Percentiles rank a stretch among this genome's conserved stretches.
Evolutionary conservation across 805 yeast species (phyloP).

Genomic region (Ascoidea rubescens): DNA sequence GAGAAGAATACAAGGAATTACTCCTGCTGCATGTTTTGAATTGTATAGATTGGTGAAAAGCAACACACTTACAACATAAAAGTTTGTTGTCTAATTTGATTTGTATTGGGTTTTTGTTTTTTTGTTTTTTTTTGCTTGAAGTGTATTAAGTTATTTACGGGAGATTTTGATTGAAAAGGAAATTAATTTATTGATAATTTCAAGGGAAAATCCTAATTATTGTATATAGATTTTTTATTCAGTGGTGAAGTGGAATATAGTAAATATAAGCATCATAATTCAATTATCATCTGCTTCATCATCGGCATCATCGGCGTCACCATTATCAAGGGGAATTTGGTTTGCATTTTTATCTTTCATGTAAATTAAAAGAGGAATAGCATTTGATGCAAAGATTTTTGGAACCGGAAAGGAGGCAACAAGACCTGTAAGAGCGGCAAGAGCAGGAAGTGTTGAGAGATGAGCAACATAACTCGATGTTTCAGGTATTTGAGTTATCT

Average conservation of each 20-base stretch:
- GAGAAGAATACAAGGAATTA: slow-evolving; percentile 83
- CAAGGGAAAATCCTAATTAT: too few species aligned
- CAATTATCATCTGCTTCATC: neutral
- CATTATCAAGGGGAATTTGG: neutral
- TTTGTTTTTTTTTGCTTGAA: too few species aligned
- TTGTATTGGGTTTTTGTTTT: too few species aligned
- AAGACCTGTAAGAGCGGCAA: slow-evolving; percentile 44
- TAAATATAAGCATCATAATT: too few species aligned
- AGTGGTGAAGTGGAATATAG: too few species aligned
- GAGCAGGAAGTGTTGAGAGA: slow-evolving; percentile 36
- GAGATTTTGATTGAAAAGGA: too few species aligned
- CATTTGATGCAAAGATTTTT: slow-evolving; percentile 45
- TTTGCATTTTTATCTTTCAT: slow-evolving; percentile 11
- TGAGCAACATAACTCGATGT: slow-evolving; percentile 39
- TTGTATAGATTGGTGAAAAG: slow-evolving; percentile 38
- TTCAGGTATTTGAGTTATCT: slow-evolving; percentile 20
- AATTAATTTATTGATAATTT: too few species aligned
- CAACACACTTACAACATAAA: slow-evolving; percentile 2
- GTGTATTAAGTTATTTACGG: too few species aligned
- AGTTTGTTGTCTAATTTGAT: too few species aligned
- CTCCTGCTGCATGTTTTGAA: slow-evolving; percentile 85
- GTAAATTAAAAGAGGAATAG: slow-evolving; percentile 40
- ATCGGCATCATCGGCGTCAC: neutral
- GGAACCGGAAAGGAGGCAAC: slow-evolving; percentile 44
- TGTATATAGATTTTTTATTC: too few species aligned